Evolutionary conservation across 495 filamentous ascomycete genomes (phyloP).

Genomic region (Thozetella sp.): DNA sequence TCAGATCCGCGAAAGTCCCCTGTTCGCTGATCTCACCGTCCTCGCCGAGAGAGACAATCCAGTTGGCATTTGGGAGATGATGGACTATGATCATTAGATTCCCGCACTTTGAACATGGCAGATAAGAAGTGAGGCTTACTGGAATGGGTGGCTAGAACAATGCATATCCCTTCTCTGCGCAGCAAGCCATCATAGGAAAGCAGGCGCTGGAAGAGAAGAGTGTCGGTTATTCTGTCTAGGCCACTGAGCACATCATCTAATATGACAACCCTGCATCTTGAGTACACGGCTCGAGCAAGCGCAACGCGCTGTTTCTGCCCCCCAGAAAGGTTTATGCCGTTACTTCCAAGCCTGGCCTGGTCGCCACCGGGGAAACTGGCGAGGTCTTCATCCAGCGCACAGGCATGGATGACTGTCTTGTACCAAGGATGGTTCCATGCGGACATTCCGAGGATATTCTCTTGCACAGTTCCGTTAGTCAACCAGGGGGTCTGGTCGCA

Average conservation of each 20-base stretch:
- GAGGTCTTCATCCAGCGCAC: conserved; percentile 36
- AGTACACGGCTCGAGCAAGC: conserved; percentile 21
- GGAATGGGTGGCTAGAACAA: conserved; percentile 42
- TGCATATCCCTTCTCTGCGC: conserved; percentile 46
- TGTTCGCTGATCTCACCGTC: conserved; percentile 51
- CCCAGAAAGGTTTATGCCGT: conserved; percentile 33
- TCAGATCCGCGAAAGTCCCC: conserved; percentile 38
- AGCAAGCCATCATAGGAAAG: conserved; percentile 54
- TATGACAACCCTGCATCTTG: conserved; percentile 16
- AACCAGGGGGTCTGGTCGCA: conserved; percentile 32
- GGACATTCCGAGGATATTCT: conserved; percentile 34
- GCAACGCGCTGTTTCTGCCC: conserved; percentile 41
- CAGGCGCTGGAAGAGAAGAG: conserved; percentile 56
- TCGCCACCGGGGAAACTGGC: conserved; percentile 30
- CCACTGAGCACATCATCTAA: conserved; percentile 41
- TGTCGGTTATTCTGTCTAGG: conserved; percentile 59
- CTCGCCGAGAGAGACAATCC: conserved; percentile 48
- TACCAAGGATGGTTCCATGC: conserved; percentile 36
- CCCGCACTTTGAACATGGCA: not conserved
- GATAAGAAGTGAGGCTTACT: conserved; percentile 7
- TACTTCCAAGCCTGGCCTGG: conserved; percentile 27
- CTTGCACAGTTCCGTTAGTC: conserved; percentile 32
- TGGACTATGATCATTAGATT: conserved; percentile 9
- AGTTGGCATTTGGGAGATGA: conserved; percentile 48
- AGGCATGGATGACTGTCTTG: conserved; percentile 33